A percentile compares a stretch with the other conserved stretches of the same genome.
These are phyloP conservation scores for Takashimella tepidaria DNA, from an alignment of 1,284 basidiomycete genomes.

Conservation along the genomic window DNA sequence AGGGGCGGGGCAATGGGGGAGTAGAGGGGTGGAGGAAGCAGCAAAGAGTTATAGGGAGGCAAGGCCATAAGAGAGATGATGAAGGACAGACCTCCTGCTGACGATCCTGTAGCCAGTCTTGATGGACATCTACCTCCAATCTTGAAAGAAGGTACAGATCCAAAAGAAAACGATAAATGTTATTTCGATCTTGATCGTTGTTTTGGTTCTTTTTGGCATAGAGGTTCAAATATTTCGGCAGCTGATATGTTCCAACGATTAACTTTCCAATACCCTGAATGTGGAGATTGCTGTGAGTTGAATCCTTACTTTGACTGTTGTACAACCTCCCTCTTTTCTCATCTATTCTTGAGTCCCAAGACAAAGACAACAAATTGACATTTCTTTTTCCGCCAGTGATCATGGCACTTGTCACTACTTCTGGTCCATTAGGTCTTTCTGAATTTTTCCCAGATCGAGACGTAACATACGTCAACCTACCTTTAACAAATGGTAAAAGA, in stretches of 20 bases:
- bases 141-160: slow-evolving; percentile 13
- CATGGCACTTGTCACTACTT: slow-evolving; percentile 50
- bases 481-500: slow-evolving; percentile 1
- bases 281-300: slow-evolving; percentile 54
- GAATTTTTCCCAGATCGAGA: slow-evolving; percentile 49
- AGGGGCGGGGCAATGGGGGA: not conserved
- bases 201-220: slow-evolving; percentile 43
- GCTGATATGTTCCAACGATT: slow-evolving; percentile 52
- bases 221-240: slow-evolving; percentile 26
- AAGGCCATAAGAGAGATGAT: no score
- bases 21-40: not conserved
- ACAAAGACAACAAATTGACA: not conserved
- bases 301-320: not conserved
- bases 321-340: not conserved
- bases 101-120: slow-evolving; percentile 24
- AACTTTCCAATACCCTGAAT: slow-evolving; percentile 50
- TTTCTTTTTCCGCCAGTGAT: slow-evolving; percentile 42
- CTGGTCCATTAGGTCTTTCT: slow-evolving; percentile 50
- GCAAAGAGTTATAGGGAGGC: not conserved
- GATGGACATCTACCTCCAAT: slow-evolving; percentile 42
- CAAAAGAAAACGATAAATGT: slow-evolving; percentile 25
- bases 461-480: slow-evolving; percentile 20
- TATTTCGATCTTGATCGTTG: slow-evolving; percentile 41
- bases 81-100: no score
- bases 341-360: not conserved